Evolutionary conservation across 225 moss, liverwort and hornwort genomes (phyloP).

Genomic region (Rhytidiadelphus loreus): DNA sequence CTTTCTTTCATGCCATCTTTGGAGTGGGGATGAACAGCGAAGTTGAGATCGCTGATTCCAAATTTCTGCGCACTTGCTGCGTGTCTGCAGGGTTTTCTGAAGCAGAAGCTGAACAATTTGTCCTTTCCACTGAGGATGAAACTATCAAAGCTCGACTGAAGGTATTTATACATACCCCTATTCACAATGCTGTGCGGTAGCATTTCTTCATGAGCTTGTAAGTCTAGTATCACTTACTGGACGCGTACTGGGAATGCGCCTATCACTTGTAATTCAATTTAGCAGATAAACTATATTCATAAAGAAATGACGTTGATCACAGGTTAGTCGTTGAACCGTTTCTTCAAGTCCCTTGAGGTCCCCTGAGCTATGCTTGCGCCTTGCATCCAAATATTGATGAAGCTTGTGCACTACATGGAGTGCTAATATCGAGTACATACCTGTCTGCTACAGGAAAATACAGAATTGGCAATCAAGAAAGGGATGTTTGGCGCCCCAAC

Average conservation of each 20-base stretch:
- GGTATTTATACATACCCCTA: slow-evolving; percentile 1
- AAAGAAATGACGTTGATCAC: too few species aligned
- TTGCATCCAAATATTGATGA: not conserved
- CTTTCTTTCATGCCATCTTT: slow-evolving; percentile 39
- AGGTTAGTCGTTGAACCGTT: not conserved
- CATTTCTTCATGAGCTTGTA: not conserved
- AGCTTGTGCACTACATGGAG: not conserved
- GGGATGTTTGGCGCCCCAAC: slow-evolving; percentile 62
- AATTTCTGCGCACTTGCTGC: slow-evolving; percentile 30
- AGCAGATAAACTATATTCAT: too few species aligned
- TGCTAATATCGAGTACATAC: not conserved
- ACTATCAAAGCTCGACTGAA: slow-evolving; percentile 31
- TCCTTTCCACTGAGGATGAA: slow-evolving; percentile 10
- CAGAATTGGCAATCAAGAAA: slow-evolving; percentile 35
- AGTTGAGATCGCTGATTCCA: slow-evolving; percentile 12
- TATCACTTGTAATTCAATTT: not conserved
- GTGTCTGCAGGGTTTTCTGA: slow-evolving; percentile 31
- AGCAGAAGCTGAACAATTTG: slow-evolving; percentile 17
- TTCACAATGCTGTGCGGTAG: not conserved
- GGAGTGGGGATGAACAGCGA: slow-evolving; percentile 14
- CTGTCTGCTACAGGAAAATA: slow-evolving; percentile 33
- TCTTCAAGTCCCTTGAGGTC: not conserved
- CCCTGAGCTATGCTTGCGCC: not conserved
- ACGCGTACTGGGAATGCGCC: not conserved
- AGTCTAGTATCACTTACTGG: not conserved